Evolutionary conservation across 192 early-diverging fungal species (phyloP).

Genomic region (Coemansia aciculifera): DNA sequence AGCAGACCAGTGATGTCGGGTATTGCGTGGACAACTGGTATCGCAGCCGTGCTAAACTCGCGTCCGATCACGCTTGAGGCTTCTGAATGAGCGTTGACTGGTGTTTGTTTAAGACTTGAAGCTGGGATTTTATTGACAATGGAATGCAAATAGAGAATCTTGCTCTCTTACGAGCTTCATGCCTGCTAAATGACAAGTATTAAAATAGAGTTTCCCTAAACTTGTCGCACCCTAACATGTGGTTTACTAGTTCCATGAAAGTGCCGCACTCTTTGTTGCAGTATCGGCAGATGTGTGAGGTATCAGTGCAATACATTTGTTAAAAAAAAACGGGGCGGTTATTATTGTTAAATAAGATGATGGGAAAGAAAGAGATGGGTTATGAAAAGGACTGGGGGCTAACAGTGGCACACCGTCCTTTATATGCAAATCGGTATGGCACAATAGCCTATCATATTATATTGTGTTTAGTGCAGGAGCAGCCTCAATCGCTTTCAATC

Average conservation of each 20-base stretch:
- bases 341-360: not conserved
- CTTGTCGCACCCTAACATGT: not conserved
- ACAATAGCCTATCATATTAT: not conserved
- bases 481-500: not conserved
- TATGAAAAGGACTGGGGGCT: not conserved
- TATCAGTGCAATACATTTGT: not conserved
- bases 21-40: constrained; percentile 36
- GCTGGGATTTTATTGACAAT: not conserved
- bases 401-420: not conserved
- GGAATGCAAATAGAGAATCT: not conserved
- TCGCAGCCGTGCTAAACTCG: constrained; percentile 33
- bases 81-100: not conserved
- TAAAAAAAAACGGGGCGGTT: not conserved
- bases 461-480: no score
- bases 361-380: not conserved
- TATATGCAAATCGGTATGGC: not conserved
- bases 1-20: constrained; percentile 42
- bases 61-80: constrained; percentile 12
- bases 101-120: not conserved
- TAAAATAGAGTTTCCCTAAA: not conserved
- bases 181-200: not conserved
- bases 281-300: not conserved
- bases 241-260: not conserved
- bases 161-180: not conserved
- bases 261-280: not conserved